Evolutionary conservation across 2,329 filamentous ascomycete genomes (phyloP).

Genomic region (Claviceps maximensis): DNA sequence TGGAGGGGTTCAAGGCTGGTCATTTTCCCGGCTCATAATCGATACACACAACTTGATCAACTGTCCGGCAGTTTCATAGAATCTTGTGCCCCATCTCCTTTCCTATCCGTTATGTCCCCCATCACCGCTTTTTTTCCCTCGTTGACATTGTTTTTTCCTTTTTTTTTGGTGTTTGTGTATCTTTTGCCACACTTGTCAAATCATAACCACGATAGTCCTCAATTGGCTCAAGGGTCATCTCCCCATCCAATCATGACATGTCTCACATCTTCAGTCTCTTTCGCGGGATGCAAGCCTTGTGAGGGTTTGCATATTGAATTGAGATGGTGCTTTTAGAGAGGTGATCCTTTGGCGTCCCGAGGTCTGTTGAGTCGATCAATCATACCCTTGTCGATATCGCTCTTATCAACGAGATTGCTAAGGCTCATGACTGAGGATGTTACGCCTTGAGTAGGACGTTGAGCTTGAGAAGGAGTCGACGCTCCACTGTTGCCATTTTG

Average conservation of each 20-base stretch:
- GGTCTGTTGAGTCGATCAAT: conserved; percentile 35
- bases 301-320: too few species aligned
- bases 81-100: too few species aligned
- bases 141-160: not conserved
- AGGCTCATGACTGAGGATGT: conserved; percentile 37
- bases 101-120: too few species aligned
- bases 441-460: conserved; percentile 10
- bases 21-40: not conserved
- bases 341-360: conserved; percentile 8
- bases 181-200: too few species aligned
- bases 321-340: not conserved
- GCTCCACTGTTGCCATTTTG: conserved; percentile 23
- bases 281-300: too few species aligned
- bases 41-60: conserved; percentile 4
- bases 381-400: conserved; percentile 44
- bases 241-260: too few species aligned
- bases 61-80: conserved; percentile 11
- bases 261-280: too few species aligned
- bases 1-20: not conserved
- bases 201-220: too few species aligned
- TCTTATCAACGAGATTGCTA: conserved; percentile 36
- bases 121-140: not conserved
- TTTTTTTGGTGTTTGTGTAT: not conserved
- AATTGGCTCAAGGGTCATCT: too few species aligned
- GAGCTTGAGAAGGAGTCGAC: conserved; percentile 20